Conservation (phyloP, 192 early-diverging fungal species). For the Backusella tarrabulga region DNA sequence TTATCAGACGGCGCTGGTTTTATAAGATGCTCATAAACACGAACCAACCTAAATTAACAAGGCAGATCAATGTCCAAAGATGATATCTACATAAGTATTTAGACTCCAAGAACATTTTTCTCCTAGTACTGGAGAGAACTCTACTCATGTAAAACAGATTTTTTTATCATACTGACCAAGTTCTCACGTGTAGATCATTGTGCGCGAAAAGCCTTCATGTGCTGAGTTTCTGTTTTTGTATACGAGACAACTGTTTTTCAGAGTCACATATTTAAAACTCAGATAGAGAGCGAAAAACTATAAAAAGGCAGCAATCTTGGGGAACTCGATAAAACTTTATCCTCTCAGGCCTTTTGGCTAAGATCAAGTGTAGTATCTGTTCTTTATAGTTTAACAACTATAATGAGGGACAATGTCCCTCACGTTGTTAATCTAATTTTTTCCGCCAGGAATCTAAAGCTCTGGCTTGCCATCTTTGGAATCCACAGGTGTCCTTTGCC, state of each 20-base stretch:
- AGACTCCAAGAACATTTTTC: too few species aligned
- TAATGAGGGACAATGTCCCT: constrained; percentile 44
- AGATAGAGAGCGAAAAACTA: constrained; percentile 17
- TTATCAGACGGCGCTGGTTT: too few species aligned
- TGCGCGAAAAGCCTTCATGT: not conserved
- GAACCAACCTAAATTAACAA: too few species aligned
- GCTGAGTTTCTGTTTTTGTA: not conserved
- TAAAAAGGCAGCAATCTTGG: constrained; percentile 18
- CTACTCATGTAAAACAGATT: too few species aligned
- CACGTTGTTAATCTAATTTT: constrained; percentile 65
- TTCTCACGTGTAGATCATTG: not conserved
- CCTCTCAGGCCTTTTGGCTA: constrained; percentile 84
- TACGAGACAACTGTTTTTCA: not conserved
- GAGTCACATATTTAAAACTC: not conserved
- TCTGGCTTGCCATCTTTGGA: constrained; percentile 48
- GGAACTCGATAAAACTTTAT: constrained; percentile 38
- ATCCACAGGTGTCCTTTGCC: constrained; percentile 61
- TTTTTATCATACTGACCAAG: too few species aligned
- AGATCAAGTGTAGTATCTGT: constrained; percentile 93
- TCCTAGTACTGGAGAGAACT: too few species aligned
- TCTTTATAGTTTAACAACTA: constrained; percentile 74
- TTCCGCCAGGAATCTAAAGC: constrained; percentile 36
- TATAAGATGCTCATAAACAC: too few species aligned
- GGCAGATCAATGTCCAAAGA: too few species aligned
- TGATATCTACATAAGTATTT: too few species aligned